Evolutionary conservation across 257 asterid species (phyloP), one percentile per base, ranked within the genome.

Genomic region (Salvia hispanica): DNA sequence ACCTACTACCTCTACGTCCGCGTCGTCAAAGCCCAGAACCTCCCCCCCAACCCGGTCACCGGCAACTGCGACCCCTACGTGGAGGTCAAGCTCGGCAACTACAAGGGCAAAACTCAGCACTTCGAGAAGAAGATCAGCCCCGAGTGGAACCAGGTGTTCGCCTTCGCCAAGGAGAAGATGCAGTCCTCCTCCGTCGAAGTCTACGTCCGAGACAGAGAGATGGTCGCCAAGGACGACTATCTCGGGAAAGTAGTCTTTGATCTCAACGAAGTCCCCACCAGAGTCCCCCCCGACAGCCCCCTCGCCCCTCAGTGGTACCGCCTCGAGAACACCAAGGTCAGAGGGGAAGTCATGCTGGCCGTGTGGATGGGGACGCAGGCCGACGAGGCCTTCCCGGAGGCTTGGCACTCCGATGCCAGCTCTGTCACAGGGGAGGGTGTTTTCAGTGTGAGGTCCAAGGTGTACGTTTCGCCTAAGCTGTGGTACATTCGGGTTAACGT

Each of bases 341-440:
- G 68, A 73, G 91, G 95, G n/a, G 95, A 85, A 58, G 73, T 87
- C 6, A 85, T 87, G 95, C 72, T 85, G 13, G 91, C 95, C 0
- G 95, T 85, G 4, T 87, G 95, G 95, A 80, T 84, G 86, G 95
- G 95, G 21, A 87, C 91, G 0, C 91, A 87, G 69, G 95, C 95
- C 13, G 95, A 87, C 12, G 95, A 87, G 54, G 95, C 91, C 10
- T 87, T 85, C 52, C 80, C 91, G 9, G 95, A 84, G 10, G 86
- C 91, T 0, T 84, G 91, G 91, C 95, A 85, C 60, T 74, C 89
- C 0, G 91, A 87, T 55, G 91, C 91, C 12, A 79, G 87, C 33
- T 37, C 81, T 0, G 91, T 84, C 2, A 66, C 72, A 6, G 91
- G 87, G 3, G 95, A 87, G 63, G 91, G 85, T 1, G 83, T 87